Base-by-base conservation (phyloP, 1,284 basidiomycete genomes). In the Ganoderma meredithae region DNA sequence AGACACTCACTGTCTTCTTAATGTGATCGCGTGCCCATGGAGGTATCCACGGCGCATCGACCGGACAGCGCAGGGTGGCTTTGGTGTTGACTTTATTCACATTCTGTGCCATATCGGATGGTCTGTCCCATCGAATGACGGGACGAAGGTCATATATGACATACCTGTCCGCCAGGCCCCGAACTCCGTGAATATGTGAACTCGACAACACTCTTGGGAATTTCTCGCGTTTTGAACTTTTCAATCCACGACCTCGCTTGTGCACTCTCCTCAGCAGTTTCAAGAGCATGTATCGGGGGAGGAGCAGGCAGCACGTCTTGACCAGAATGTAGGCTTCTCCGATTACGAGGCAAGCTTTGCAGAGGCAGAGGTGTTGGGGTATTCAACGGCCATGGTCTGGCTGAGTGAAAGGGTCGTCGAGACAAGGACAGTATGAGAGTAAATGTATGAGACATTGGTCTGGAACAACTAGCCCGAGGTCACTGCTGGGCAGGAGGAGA, bases 81-180 rank as follows among this genome's bases (percentile, higher is more conserved):
- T 94, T 94, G 12, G 93, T 94, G 69, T 92, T 93, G 31, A 94
- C 86, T 79, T 93, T 94, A 76, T 94, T 94, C 53, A 94, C 92
- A 71, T 94, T 92, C 92, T 94, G 72, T 22, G 25, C n/a, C 15
- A 12, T 7, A 10, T 25, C 9, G 3, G 39, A 60, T 13, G 13
- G 39, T 40, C 41, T 13, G 36, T 12, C 7, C n/a, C 33, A 39
- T 22, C 27, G 31, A 55, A 55, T 27, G 53, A 33, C 31, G 27
- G 33, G 25, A 22, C 33, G n/a, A 25, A 10, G n/a, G 47, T 66
- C 36, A 33, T 58, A 31, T 31, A 25, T 7, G 25, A 70, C 81
- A 62, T 69, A 92, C 92, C 85, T 94, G 92, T 15, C 92, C 92
- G 40, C 92, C 92, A 10, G 92, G 92, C 31, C 92, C 92, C 7